Evolutionary conservation across 768 basidiomycete genomes (phyloP).

Genomic region (Lactarius pseudohatsudake): DNA sequence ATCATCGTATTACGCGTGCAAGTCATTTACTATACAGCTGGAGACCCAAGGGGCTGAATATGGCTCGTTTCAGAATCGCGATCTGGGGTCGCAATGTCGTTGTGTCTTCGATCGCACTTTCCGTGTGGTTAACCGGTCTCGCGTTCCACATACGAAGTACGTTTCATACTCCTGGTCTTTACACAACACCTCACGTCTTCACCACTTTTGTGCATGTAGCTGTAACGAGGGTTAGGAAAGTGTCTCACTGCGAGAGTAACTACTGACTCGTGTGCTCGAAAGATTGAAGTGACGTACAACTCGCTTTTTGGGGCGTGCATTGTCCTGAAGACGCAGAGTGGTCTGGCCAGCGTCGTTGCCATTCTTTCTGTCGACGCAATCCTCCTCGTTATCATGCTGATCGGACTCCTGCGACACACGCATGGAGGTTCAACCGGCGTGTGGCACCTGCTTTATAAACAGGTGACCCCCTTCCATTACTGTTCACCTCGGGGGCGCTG

Average conservation of each 20-base stretch:
- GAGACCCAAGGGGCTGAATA: background rate
- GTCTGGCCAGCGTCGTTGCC: too few species aligned
- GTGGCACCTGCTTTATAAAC: background rate
- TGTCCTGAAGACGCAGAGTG: background rate
- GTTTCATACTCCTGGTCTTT: background rate
- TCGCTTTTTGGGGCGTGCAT: background rate
- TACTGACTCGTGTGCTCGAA: background rate
- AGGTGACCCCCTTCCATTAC: background rate
- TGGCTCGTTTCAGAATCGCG: background rate
- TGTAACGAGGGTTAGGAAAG: background rate
- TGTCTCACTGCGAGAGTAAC: background rate
- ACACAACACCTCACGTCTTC: background rate
- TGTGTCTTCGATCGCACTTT: background rate
- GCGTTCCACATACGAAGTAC: background rate
- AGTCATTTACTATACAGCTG: background rate
- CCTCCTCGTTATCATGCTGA: background rate
- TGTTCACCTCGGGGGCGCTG: background rate
- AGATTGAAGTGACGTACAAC: background rate
- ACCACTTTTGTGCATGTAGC: background rate
- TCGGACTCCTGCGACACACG: background rate
- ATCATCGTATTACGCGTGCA: conserved; percentile 7
- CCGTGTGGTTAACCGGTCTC: background rate
- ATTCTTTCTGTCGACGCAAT: background rate
- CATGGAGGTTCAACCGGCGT: background rate
- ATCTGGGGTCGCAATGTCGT: background rate